Base-by-base conservation (phyloP, 2,329 filamentous ascomycete genomes). In the Annulohypoxylon truncatum region DNA sequence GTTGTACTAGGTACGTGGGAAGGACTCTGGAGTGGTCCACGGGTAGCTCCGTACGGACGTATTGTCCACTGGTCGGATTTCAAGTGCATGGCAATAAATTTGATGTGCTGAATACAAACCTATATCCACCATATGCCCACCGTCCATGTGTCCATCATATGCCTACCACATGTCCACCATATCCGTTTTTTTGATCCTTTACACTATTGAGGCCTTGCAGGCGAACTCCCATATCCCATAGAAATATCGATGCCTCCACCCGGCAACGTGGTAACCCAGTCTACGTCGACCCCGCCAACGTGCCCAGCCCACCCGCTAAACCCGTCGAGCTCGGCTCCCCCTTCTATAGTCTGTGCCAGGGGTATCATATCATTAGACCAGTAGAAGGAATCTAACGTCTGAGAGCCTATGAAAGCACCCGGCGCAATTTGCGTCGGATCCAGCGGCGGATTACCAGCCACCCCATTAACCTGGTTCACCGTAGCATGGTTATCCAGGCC, bases 281-380 rank as follows among this genome's bases (percentile, higher is more conserved):
- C 50, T 3, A 33, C 51, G 5, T 35, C 60, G 20, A 47, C 18
- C 15, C n/a, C 38, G 9, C 52, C 24, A 38, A 47, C 35, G 22
- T 40, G 42, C 2, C 42, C 29, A 28, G 60, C 20, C 47, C 60
- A 50, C 4, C 42, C 47, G 4, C 42, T 47, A 33, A 52, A 57
- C 5, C 51, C 52, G 29, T 52, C 33, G 2, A 38, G 26, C 18
- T 35, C 52, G 7, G 29, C 44, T 3, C 52, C 52, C 7, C 60
- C 52, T 55, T 63, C 52, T 24, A 63, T 63, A 10, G 60, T 57
- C 8, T 52, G 28, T 5, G 51, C 60, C 1, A 52, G 12, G 3
- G 52, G 60, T 9, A 63, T 50, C 60, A 57, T 52, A 20, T 38
- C 40, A 12, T 52, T 56, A 9, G 51, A 63, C 52, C 60, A 57